Conservation (phyloP, 805 yeast genomes). For the Saccharomycopsis malanga region DNA sequence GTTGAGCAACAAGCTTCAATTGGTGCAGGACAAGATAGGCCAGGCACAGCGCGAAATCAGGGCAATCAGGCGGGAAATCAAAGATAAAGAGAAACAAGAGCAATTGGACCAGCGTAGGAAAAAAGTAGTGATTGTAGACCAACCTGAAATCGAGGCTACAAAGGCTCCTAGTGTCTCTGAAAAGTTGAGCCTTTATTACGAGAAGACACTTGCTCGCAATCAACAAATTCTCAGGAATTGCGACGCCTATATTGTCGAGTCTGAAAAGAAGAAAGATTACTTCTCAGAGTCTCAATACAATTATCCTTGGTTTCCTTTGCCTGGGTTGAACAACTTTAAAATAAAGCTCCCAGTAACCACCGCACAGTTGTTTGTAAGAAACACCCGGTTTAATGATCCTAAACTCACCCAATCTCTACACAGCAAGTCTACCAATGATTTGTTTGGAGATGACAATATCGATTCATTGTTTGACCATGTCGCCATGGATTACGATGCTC, state of each 20-base stretch:
- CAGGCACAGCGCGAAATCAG: constrained; percentile 1
- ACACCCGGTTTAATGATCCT: constrained; percentile 19
- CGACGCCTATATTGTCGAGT: constrained; percentile 2
- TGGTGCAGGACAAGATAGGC: constrained; percentile 9
- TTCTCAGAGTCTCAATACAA: constrained; percentile 7
- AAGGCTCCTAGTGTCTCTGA: not conserved
- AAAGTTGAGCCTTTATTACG: not conserved
- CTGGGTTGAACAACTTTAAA: constrained; percentile 12
- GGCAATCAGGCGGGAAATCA: not conserved
- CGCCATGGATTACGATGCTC: not conserved
- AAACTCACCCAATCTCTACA: not conserved
- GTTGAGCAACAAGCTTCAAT: constrained; percentile 10
- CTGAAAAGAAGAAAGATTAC: constrained; percentile 6
- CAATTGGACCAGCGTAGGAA: not conserved
- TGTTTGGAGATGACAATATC: not conserved
- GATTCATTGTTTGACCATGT: not conserved
- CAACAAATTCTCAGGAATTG: constrained; percentile 4
- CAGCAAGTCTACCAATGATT: not conserved
- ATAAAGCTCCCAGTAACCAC: constrained; percentile 3
- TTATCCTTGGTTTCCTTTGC: constrained; percentile 20
- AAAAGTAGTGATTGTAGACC: not conserved
- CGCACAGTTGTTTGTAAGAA: not conserved
- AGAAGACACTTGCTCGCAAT: constrained; percentile 1
- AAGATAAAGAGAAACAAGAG: not conserved
- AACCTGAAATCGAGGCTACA: not conserved